phyloP scores from a whole-genome alignment of 805 yeast species.

The Wickerhamomyces tratensis region DNA sequence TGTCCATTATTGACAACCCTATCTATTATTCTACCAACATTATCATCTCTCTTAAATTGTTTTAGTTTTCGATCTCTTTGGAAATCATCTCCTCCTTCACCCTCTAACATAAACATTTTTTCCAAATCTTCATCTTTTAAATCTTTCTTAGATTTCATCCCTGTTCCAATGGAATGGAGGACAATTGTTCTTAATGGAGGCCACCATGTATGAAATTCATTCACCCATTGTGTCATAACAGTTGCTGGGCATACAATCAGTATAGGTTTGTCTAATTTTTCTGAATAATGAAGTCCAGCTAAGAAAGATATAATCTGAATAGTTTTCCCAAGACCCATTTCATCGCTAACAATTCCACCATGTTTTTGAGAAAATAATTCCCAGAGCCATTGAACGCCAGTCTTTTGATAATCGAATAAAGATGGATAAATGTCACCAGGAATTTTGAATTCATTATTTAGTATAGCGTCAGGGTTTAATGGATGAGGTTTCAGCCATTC shows the following conservation, averaged over 20 bases:
- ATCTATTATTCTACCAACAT: constrained; percentile 40
- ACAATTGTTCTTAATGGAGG: constrained; percentile 84
- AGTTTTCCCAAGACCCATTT: constrained; percentile 97
- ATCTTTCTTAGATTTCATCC: constrained; percentile 41
- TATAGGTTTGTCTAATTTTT: constrained; percentile 64
- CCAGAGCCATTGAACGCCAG: constrained; percentile 97
- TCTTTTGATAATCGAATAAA: constrained; percentile 86
- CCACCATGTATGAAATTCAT: constrained; percentile 97
- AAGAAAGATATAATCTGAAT: constrained; percentile 85
- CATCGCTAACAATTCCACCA: constrained; percentile 96
- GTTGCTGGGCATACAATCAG: constrained; percentile 94
- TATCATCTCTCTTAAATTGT: constrained; percentile 22
- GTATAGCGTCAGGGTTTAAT: constrained; percentile 56
- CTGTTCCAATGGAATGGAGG: constrained; percentile 87
- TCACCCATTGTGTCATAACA: constrained; percentile 94
- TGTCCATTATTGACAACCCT: constrained; percentile 63
- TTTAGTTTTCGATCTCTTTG: constrained; percentile 19
- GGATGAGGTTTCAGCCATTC: constrained; percentile 83
- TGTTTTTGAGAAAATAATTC: constrained; percentile 82
- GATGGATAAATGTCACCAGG: constrained; percentile 90
- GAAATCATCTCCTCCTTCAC: constrained; percentile 30
- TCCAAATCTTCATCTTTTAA: constrained; percentile 43
- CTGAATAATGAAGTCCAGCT: constrained; percentile 84
- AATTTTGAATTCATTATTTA: constrained; percentile 59
- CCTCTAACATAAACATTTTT: constrained; percentile 29